Evolutionary conservation across 2,329 filamentous ascomycete genomes (phyloP).

Genomic region (Myriosclerotinia duriaeana): DNA sequence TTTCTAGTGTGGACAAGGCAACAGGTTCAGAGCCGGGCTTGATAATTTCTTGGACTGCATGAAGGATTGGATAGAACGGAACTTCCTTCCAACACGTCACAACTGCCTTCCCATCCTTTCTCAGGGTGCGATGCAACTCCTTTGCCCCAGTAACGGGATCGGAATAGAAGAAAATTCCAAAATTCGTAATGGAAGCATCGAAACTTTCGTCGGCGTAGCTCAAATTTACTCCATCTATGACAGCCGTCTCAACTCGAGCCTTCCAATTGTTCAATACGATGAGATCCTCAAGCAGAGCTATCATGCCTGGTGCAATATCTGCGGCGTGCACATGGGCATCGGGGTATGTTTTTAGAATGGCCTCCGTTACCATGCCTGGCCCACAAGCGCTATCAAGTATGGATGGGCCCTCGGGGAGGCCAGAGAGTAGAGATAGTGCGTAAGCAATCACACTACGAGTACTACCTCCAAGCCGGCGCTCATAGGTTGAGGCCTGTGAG

Average conservation of each 20-base stretch:
- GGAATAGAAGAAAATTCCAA: too few relatives aligned
- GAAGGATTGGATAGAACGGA: too few relatives aligned
- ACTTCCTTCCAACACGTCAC: too few relatives aligned
- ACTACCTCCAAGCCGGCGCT: not conserved
- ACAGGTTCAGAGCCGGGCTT: too few relatives aligned
- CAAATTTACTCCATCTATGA: not conserved
- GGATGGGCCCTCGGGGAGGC: not conserved
- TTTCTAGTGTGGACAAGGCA: too few relatives aligned
- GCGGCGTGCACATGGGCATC: not conserved
- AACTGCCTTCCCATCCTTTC: too few relatives aligned
- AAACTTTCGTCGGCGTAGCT: too few relatives aligned
- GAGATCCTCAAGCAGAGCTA: not conserved
- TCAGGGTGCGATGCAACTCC: too few relatives aligned
- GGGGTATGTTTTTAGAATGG: constrained; percentile 4
- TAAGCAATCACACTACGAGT: constrained; percentile 3
- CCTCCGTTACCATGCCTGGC: not conserved
- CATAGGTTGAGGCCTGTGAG: not conserved
- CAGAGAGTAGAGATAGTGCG: not conserved
- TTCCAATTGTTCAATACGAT: not conserved
- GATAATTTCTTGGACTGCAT: too few relatives aligned
- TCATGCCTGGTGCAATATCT: constrained; percentile 8
- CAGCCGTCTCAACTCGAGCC: not conserved
- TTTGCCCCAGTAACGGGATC: too few relatives aligned
- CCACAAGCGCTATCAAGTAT: constrained; percentile 17
- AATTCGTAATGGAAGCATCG: too few relatives aligned